Percentiles rank a stretch among this genome's conserved stretches.
These are phyloP conservation scores for Rostrohypoxylon terebratum DNA, from an alignment of 495 filamentous ascomycete species.

Conservation along the genomic window DNA sequence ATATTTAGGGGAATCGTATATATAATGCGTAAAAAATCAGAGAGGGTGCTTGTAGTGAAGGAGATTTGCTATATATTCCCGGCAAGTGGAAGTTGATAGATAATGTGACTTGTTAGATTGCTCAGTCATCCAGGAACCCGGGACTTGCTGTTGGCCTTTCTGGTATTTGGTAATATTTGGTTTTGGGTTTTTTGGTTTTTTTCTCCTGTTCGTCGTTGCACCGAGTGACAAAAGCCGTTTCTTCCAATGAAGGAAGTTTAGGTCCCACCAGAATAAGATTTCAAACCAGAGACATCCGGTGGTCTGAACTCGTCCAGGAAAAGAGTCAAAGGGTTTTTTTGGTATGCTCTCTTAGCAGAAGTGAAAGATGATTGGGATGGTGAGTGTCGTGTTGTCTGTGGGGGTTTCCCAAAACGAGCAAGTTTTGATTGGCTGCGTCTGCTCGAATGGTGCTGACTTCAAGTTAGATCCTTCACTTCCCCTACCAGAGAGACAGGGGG, in stretches of 20 bases:
- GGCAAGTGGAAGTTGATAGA: not conserved
- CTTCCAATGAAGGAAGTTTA: constrained; percentile 31
- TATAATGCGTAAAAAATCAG: constrained; percentile 10
- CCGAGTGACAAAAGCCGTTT: constrained; percentile 4
- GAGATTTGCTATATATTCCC: constrained; percentile 24
- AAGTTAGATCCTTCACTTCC: constrained; percentile 44
- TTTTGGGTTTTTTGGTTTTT: not conserved
- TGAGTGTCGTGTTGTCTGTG: constrained; percentile 55
- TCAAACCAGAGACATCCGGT: constrained; percentile 29
- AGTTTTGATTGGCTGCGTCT: constrained; percentile 62
- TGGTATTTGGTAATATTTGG: not conserved
- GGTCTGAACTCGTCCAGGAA: constrained; percentile 13
- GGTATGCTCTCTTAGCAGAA: constrained; percentile 23
- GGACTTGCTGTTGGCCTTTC: not conserved
- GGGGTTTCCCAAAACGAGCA: constrained; percentile 59
- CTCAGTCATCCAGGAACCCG: not conserved
- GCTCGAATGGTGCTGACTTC: constrained; percentile 44
- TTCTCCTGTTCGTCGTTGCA: constrained; percentile 5
- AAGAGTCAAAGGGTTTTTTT: constrained; percentile 27
- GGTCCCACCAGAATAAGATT: constrained; percentile 35
- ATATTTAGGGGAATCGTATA: not conserved
- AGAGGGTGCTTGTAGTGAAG: not conserved
- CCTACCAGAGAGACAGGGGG: constrained; percentile 37
- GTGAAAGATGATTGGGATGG: constrained; percentile 49
- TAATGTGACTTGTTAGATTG: constrained; percentile 28